Conservation (phyloP, 2,329 filamentous ascomycete species). For the Chrysoporthe cubensis region DNA sequence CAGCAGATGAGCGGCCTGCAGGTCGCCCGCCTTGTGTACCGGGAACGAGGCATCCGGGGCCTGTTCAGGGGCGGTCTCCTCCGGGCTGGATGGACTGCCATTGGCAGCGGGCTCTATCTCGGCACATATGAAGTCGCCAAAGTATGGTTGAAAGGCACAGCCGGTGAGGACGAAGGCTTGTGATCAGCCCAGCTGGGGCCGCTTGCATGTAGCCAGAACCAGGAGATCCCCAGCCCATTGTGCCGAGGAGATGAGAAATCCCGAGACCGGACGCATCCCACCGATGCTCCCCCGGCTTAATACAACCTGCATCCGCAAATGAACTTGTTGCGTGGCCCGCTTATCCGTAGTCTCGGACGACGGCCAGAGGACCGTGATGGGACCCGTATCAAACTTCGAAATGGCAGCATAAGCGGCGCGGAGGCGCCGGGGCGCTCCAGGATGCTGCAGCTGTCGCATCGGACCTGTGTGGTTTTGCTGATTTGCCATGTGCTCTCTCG, state of each 20-base stretch:
- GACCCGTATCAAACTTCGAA: neutral
- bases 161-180: constrained; percentile 43
- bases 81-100: constrained; percentile 77
- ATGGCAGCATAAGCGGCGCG: neutral
- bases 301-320: neutral
- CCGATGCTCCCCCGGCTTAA: no score
- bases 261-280: no score
- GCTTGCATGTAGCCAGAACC: neutral
- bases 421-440: neutral
- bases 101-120: constrained; percentile 83
- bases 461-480: neutral
- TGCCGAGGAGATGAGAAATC: no score
- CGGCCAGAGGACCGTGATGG: neutral
- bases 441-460: neutral
- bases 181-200: constrained; percentile 22
- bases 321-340: neutral
- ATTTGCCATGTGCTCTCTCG: constrained; percentile 1
- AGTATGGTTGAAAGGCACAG: constrained; percentile 55
- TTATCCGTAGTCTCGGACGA: neutral
- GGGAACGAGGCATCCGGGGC: constrained; percentile 70
- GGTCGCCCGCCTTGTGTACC: constrained; percentile 68
- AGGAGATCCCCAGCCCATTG: neutral
- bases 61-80: constrained; percentile 78
- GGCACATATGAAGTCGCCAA: constrained; percentile 84
- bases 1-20: constrained; percentile 52